Conservation (phyloP, 441 rosid genomes). For the Arabidopsis lyrata region DNA sequence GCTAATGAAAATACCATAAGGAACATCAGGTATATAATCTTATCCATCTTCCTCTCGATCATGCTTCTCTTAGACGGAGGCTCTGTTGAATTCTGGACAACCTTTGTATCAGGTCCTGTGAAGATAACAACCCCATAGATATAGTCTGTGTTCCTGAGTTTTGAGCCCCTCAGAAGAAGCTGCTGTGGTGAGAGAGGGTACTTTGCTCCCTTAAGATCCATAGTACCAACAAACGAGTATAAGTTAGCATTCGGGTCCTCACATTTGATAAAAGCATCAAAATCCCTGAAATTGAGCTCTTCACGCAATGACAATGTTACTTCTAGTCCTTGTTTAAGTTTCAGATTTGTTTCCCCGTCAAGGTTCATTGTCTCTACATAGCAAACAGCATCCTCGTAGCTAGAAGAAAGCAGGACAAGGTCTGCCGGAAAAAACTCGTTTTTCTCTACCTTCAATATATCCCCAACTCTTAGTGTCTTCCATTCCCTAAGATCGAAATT, state of each 20-base stretch:
- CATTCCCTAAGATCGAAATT: constrained; percentile 61
- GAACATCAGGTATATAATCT: constrained; percentile 78
- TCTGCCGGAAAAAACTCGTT: constrained; percentile 96
- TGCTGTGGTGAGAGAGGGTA: constrained; percentile 91
- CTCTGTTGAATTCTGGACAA: constrained; percentile 83
- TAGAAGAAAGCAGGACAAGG: constrained; percentile 86
- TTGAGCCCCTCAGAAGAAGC: constrained; percentile 91
- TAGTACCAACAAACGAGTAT: constrained; percentile 84
- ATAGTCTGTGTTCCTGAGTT: constrained; percentile 90
- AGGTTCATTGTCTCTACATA: constrained; percentile 97
- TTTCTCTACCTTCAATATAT: constrained; percentile 80
- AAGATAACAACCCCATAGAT: constrained; percentile 87
- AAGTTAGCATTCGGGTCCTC: constrained; percentile 97
- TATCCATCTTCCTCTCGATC: constrained; percentile 88
- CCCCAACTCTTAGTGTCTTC: constrained; percentile 89
- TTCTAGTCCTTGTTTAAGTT: constrained; percentile 82
- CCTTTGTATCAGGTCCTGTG: constrained; percentile 93
- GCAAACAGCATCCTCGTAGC: constrained; percentile 89
- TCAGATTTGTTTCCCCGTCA: constrained; percentile 97
- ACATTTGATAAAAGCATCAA: constrained; percentile 76
- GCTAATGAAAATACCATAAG: constrained; percentile 70
- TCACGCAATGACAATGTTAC: constrained; percentile 65
- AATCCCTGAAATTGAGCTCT: constrained; percentile 62
- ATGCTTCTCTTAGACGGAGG: constrained; percentile 98
- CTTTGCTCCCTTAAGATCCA: constrained; percentile 67